A percentile compares a stretch with the other conserved stretches of the same genome.
Conservation (phyloP, 176 grass and related monocot species). For the Lolium perenne region DNA sequence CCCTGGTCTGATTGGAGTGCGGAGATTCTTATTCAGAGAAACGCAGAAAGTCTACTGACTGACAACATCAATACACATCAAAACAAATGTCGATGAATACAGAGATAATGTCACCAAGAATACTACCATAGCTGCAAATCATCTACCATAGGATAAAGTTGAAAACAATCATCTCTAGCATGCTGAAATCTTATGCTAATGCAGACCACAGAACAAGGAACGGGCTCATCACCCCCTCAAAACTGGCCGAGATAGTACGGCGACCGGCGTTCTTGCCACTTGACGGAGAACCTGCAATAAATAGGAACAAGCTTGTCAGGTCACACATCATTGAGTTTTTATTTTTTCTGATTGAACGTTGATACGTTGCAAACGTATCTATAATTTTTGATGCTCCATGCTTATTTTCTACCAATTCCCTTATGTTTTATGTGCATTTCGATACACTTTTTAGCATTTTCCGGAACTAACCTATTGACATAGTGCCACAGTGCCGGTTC, state of each 20-base stretch:
- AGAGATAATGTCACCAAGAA: background rate
- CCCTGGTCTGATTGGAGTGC: background rate
- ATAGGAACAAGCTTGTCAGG: background rate
- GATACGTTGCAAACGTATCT: no score
- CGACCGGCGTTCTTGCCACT: conserved; percentile 26
- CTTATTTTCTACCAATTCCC: no score
- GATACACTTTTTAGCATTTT: no score
- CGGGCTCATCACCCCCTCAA: conserved; percentile 43
- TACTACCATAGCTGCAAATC: background rate
- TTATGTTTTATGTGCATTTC: no score
- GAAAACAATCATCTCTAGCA: background rate
- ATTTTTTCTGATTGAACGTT: no score
- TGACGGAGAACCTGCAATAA: conserved; percentile 41
- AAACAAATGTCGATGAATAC: conserved; percentile 41
- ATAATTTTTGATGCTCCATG: no score
- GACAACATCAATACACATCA: conserved; percentile 36
- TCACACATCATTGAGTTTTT: background rate
- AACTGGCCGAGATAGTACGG: conserved; percentile 3
- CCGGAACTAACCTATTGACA: no score
- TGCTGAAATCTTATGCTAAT: conserved; percentile 29
- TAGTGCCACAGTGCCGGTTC: no score
- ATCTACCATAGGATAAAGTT: conserved; percentile 15
- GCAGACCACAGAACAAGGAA: conserved; percentile 47
- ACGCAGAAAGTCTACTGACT: background rate
- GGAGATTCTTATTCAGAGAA: background rate